phyloP scores from a whole-genome alignment of 805 yeast genomes.

The Kuraishia hungarica region DNA sequence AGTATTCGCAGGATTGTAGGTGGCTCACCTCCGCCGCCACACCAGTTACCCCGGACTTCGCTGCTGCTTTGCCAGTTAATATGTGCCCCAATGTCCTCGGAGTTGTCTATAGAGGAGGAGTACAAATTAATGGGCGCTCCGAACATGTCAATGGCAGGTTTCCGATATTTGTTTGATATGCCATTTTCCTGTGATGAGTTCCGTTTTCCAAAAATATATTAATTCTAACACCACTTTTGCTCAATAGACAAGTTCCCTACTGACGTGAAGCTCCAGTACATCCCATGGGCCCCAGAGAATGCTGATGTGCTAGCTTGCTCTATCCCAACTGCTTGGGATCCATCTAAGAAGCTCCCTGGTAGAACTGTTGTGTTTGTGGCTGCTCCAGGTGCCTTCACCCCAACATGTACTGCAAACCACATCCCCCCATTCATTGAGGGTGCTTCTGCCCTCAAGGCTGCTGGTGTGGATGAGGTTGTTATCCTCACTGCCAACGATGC shows the following conservation, averaged over 20 bases:
- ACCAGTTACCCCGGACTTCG: neutral
- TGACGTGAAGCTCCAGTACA: constrained; percentile 26
- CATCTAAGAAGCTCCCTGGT: constrained; percentile 25
- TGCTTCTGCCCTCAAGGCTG: constrained; percentile 25
- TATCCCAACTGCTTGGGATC: constrained; percentile 27
- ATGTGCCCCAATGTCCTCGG: neutral
- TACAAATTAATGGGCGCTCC: no score
- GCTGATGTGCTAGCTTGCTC: constrained; percentile 30
- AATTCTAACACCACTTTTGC: constrained; percentile 2
- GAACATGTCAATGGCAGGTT: no score
- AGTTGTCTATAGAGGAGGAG: neutral
- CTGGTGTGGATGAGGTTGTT: constrained; percentile 29
- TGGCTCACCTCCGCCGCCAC: neutral
- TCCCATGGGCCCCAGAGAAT: constrained; percentile 30
- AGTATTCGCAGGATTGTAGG: neutral
- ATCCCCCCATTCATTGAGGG: constrained; percentile 29
- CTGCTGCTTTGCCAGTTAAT: no score
- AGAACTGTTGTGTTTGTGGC: constrained; percentile 33
- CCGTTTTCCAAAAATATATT: neutral
- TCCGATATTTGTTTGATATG: no score
- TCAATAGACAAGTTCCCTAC: constrained; percentile 18
- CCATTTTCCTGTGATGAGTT: neutral
- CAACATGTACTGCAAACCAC: constrained; percentile 36
- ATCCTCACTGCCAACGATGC: constrained; percentile 61
- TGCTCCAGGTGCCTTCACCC: constrained; percentile 46